Conservation (phyloP, 805 yeast species). For the Cyberlindnera mycetangii region DNA sequence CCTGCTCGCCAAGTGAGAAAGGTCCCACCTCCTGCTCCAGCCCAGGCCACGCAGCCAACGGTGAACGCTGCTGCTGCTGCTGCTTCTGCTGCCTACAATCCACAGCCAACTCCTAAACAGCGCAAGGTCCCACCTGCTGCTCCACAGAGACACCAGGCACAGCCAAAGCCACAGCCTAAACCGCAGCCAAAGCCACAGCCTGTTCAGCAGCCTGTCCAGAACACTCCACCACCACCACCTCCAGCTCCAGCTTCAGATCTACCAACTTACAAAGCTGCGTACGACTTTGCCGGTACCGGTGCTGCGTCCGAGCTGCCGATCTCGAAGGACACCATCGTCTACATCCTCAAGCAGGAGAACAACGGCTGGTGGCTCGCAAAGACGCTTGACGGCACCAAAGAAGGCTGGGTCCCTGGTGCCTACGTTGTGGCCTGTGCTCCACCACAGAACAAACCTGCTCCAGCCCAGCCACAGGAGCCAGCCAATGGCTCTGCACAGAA, state of each 20-base stretch:
- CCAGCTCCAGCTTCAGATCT: slow-evolving; percentile 59
- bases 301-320: slow-evolving; percentile 79
- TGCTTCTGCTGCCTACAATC: slow-evolving; percentile 40
- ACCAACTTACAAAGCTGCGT: slow-evolving; percentile 82
- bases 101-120: slow-evolving; percentile 28
- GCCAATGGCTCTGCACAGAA: slow-evolving; percentile 19
- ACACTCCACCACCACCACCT: slow-evolving; percentile 79
- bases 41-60: slow-evolving; percentile 16
- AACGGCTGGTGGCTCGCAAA: slow-evolving; percentile 96
- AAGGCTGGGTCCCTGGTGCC: slow-evolving; percentile 98
- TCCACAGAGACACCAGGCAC: slow-evolving; percentile 46
- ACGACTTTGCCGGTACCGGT: slow-evolving; percentile 86
- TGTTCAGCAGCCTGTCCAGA: slow-evolving; percentile 32
- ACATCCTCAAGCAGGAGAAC: slow-evolving; percentile 66
- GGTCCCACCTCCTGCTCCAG: slow-evolving; percentile 30
- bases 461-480: slow-evolving; percentile 22
- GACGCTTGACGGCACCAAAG: slow-evolving; percentile 65
- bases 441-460: slow-evolving; percentile 40
- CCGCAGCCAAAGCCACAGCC: slow-evolving; percentile 20
- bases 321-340: slow-evolving; percentile 70
- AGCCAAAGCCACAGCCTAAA: slow-evolving; percentile 59
- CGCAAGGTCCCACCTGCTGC: slow-evolving; percentile 37
- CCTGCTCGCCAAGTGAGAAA: slow-evolving; percentile 20
- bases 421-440: slow-evolving; percentile 65
- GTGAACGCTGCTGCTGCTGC: slow-evolving; percentile 24